Percentiles rank a stretch among this genome's conserved stretches.
phyloP scores from a whole-genome alignment of 2,329 filamentous ascomycete genomes.

The Neurospora sp. region DNA sequence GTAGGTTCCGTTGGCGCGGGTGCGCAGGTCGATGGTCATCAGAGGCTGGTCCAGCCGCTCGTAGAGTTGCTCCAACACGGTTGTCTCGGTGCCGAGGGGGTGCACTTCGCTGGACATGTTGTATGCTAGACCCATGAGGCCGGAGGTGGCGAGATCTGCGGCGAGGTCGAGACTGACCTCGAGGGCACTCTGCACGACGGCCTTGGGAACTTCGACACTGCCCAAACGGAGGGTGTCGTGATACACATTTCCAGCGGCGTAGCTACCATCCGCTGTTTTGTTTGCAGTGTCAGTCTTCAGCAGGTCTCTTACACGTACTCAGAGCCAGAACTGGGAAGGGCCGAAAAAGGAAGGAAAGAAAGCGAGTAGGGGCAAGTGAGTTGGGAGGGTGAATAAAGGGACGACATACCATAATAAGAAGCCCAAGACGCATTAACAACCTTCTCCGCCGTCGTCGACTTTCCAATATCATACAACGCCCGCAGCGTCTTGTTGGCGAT shows the following conservation, averaged over 20 bases:
- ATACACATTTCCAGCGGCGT: conserved; percentile 38
- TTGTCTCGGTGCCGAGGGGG: conserved; percentile 27
- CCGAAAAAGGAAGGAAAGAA: not conserved
- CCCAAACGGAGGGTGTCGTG: conserved; percentile 40
- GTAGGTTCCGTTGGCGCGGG: conserved; percentile 37
- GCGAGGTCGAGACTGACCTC: conserved; percentile 28
- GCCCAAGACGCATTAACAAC: conserved; percentile 37
- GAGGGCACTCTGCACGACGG: conserved; percentile 40
- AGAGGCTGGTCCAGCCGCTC: conserved; percentile 30
- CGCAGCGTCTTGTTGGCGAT: conserved; percentile 34
- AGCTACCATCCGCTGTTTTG: conserved; percentile 33
- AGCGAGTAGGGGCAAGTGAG: too few relatives aligned
- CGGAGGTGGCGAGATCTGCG: conserved; percentile 36
- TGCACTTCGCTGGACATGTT: conserved; percentile 33
- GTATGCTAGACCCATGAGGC: conserved; percentile 44
- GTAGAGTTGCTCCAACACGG: conserved; percentile 35
- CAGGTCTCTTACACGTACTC: too few relatives aligned
- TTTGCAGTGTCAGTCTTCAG: not conserved
- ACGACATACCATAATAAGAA: conserved; percentile 37
- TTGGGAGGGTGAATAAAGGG: conserved; percentile 15
- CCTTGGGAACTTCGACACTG: conserved; percentile 31
- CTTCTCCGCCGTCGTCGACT: conserved; percentile 32
- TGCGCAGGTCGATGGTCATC: conserved; percentile 41
- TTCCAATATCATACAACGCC: conserved; percentile 33
- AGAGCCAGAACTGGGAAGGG: not conserved